Base-by-base conservation (phyloP, 495 filamentous ascomycete genomes). In the Neurospora tetraspora region DNA sequence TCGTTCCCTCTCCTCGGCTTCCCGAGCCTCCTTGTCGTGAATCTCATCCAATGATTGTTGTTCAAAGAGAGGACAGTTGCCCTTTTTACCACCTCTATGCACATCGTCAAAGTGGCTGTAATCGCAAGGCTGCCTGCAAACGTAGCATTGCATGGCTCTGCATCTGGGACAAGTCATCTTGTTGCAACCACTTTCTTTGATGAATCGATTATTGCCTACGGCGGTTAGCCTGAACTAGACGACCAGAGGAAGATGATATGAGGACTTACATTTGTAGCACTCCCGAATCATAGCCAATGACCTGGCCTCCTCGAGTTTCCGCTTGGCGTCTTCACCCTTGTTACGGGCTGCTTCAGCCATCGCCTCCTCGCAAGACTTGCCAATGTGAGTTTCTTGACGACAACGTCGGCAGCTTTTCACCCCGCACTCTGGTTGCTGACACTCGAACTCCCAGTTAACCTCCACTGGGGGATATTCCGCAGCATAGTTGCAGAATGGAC, bases 151-250 rank as follows among this genome's bases (percentile, higher is more conserved):
- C 1, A 86, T 61, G 40, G 89, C 89, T 5, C 71, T 23, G 74
- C 92, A 95, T 0, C 77, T 78, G 5, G 39, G 7, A 76, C 93
- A 97, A 0, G 77, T 84, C 83, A 97, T 91, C 82, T 94, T 96
- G 80, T 97, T 97, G 82, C 94, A 97, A 11, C 94, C 94, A 39
- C 83, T 79, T 71, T 90, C 86, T 78, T 96, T 97, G 77, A 96
- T 83, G 76, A 91, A 93, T 0, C 87, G 84, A 10, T 85, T 86
- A 14, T 81, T 74, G 76, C 90, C 89, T 86, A 53, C 37, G 5
- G 27, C n/a, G 40, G 76, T 84, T 71, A 84, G 77, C 65, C 69
- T 80, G 39, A 38, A 37, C 18, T 4, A n/a, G 20, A 4, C 10
- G 4, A 27, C 12, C 37, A 71, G 68, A 18, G 20, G 20, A 45